Evolutionary conservation across 1,284 basidiomycete genomes (phyloP).

Genomic region (Wolfiporia cocos): DNA sequence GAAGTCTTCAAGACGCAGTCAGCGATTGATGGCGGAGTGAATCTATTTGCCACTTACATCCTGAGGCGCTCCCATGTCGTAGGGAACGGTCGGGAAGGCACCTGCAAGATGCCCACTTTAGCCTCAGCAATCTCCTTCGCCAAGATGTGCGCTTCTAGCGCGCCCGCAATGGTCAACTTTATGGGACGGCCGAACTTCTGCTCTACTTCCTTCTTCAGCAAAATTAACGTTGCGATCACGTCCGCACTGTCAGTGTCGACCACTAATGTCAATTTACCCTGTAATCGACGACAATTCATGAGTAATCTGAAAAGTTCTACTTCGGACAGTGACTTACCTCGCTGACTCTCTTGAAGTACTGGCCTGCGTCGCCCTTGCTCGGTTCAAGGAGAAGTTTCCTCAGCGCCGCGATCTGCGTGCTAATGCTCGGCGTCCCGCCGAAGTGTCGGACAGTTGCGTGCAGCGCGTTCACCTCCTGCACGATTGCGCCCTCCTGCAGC

Average conservation of each 20-base stretch:
- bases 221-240: constrained; percentile 71
- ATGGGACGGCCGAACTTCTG: constrained; percentile 30
- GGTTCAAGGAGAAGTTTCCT: constrained; percentile 54
- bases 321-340: constrained; percentile 30
- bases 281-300: too few species aligned
- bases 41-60: constrained; percentile 27
- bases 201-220: constrained; percentile 73
- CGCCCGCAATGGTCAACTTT: constrained; percentile 62
- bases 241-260: constrained; percentile 60
- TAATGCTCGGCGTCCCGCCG: constrained; percentile 38
- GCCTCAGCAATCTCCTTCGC: constrained; percentile 70
- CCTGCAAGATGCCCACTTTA: constrained; percentile 70
- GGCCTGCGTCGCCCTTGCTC: constrained; percentile 38
- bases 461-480: constrained; percentile 43
- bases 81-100: constrained; percentile 54
- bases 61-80: constrained; percentile 49
- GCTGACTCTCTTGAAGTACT: constrained; percentile 49
- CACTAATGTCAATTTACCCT: constrained; percentile 51
- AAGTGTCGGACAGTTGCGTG: constrained; percentile 40
- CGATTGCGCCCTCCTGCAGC: constrained; percentile 41
- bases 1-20: constrained; percentile 29
- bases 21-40: background rate
- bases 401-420: constrained; percentile 60
- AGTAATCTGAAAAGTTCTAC: too few species aligned
- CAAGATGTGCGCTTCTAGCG: constrained; percentile 68